phyloP scores from a whole-genome alignment of 352 stramenopile genomes.

The Phytophthora cryptogea region DNA sequence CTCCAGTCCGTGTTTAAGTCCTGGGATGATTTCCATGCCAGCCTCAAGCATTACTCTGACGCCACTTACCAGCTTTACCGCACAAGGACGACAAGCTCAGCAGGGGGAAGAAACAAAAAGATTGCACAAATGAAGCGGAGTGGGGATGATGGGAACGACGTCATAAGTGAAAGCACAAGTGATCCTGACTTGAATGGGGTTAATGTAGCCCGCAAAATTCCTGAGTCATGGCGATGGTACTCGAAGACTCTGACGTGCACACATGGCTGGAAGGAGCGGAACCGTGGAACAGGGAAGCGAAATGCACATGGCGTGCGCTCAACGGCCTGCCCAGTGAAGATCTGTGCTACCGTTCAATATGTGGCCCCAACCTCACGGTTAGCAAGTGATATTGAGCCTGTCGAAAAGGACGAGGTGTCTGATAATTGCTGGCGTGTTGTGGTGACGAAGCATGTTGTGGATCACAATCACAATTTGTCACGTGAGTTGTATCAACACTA shows the following conservation, averaged over 20 bases:
- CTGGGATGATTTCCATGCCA: conserved; percentile 73
- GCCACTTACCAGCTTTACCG: conserved; percentile 76
- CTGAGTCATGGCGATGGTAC: conserved; percentile 78
- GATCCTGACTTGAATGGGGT: conserved; percentile 26
- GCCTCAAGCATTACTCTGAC: conserved; percentile 64
- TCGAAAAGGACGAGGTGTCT: not conserved
- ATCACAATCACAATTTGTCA: conserved; percentile 86
- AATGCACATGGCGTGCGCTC: conserved; percentile 66
- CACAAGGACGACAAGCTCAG: conserved; percentile 75
- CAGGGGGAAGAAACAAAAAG: conserved; percentile 70
- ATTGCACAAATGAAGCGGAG: conserved; percentile 53
- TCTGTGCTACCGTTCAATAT: conserved; percentile 79
- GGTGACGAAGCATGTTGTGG: conserved; percentile 73
- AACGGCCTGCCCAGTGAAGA: conserved; percentile 73
- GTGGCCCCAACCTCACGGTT: conserved; percentile 23
- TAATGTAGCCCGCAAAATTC: conserved; percentile 45
- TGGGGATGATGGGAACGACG: conserved; percentile 39
- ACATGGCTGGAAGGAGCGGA: conserved; percentile 83
- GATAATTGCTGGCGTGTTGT: conserved; percentile 63
- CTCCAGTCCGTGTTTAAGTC: conserved; percentile 58
- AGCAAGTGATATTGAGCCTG: not conserved
- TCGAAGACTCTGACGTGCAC: conserved; percentile 83
- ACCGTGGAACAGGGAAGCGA: conserved; percentile 66
- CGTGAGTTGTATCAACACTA: conserved; percentile 76
- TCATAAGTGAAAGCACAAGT: conserved; percentile 33